A percentile compares a stretch with the other conserved stretches of the same genome.
Conservation (phyloP, 192 early-diverging fungal species). For the Podila epigama region DNA sequence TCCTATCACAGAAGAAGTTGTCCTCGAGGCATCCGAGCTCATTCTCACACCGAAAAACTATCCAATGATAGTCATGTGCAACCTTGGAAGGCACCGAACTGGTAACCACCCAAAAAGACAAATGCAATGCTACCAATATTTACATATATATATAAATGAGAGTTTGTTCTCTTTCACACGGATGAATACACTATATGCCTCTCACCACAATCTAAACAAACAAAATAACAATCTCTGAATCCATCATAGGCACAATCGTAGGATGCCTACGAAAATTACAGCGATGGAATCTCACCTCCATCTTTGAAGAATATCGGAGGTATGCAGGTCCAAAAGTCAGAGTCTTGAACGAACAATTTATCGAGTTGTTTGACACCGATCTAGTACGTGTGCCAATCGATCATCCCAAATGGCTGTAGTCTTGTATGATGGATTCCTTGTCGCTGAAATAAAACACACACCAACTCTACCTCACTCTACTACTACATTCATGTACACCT, state of each 20-base stretch:
- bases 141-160: no score
- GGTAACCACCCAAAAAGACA: slow-evolving; percentile 51
- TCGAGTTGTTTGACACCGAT: slow-evolving; percentile 97
- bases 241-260: slow-evolving; percentile 86
- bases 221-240: neutral
- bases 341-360: slow-evolving; percentile 95
- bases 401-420: slow-evolving; percentile 80
- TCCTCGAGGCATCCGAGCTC: slow-evolving; percentile 86
- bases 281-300: slow-evolving; percentile 97
- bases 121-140: neutral
- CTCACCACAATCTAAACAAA: neutral
- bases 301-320: slow-evolving; percentile 98
- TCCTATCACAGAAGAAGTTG: slow-evolving; percentile 97
- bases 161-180: no score
- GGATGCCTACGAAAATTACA: slow-evolving; percentile 98
- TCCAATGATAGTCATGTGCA: slow-evolving; percentile 99
- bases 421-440: neutral
- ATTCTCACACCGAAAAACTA: slow-evolving; percentile 90
- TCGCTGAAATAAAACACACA: neutral
- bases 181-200: no score
- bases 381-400: slow-evolving; percentile 83
- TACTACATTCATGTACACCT: no score
- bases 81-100: slow-evolving; percentile 95
- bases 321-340: slow-evolving; percentile 97
- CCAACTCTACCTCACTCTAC: no score